Conservation (phyloP, 768 basidiomycete genomes). For the Boletus sensibilis region DNA sequence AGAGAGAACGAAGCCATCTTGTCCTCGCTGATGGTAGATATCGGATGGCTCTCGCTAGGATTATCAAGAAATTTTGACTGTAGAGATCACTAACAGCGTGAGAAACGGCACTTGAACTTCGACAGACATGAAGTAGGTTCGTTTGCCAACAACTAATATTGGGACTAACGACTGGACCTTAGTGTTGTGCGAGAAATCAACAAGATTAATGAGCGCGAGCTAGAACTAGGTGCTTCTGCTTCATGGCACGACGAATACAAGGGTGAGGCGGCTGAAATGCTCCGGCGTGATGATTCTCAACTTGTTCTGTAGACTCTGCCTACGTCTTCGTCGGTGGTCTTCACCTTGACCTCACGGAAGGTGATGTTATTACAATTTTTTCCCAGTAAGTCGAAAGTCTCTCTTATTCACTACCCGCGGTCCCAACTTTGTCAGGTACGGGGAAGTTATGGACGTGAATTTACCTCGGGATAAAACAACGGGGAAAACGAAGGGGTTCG, state of each 20-base stretch:
- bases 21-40: conserved; percentile 12
- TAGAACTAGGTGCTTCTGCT: conserved; percentile 69
- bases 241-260: conserved; percentile 99
- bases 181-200: conserved; percentile 94
- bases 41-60: background rate
- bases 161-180: conserved; percentile 15
- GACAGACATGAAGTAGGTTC: conserved; percentile 68
- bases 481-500: conserved; percentile 88
- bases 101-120: conserved; percentile 17
- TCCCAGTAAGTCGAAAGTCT: conserved; percentile 71
- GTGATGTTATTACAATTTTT: conserved; percentile 95
- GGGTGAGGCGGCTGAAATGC: conserved; percentile 37
- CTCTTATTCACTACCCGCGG: background rate
- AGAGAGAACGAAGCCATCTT: conserved; percentile 80
- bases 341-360: conserved; percentile 87
- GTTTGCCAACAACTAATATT: background rate
- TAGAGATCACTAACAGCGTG: conserved; percentile 14
- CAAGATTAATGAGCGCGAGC: conserved; percentile 88
- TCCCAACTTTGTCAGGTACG: conserved; percentile 59
- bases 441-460: conserved; percentile 95
- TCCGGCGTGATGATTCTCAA: conserved; percentile 2
- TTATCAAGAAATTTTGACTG: conserved; percentile 23
- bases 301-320: conserved; percentile 68
- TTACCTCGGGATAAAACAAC: conserved; percentile 93
- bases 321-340: conserved; percentile 94